phyloP scores from a whole-genome alignment of 164 flowering plant genomes.

The Houttuynia cordata region DNA sequence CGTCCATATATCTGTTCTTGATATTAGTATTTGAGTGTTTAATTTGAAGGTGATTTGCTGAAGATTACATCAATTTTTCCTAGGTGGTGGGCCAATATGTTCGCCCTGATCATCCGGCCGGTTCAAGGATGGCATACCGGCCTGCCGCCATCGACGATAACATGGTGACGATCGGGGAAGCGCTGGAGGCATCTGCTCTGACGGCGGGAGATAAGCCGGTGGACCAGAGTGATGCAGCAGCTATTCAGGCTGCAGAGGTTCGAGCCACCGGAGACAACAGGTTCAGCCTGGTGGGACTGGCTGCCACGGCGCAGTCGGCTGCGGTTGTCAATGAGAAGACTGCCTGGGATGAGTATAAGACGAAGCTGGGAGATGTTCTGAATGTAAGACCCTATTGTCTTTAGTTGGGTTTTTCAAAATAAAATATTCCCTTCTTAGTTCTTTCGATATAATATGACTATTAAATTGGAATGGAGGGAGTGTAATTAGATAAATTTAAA shows the following conservation, averaged over 20 bases:
- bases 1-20: not conserved
- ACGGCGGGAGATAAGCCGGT: constrained; percentile 47
- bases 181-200: constrained; percentile 54
- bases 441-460: too few relatives aligned
- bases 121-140: not conserved
- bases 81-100: not conserved
- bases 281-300: constrained; percentile 44
- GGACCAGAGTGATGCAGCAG: constrained; percentile 53
- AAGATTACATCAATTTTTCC: too few relatives aligned
- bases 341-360: constrained; percentile 20
- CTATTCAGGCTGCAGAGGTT: constrained; percentile 57
- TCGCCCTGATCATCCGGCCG: not conserved
- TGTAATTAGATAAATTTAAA: too few relatives aligned
- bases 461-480: too few relatives aligned
- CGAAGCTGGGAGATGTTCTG: constrained; percentile 39
- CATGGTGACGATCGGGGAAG: constrained; percentile 54
- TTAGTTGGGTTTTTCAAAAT: too few relatives aligned
- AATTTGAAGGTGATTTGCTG: not conserved
- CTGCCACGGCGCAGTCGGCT: constrained; percentile 48
- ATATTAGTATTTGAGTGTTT: not conserved
- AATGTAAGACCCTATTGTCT: constrained; percentile 26
- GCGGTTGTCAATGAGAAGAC: constrained; percentile 35
- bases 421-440: too few relatives aligned
- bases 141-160: not conserved
- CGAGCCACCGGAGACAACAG: constrained; percentile 41